Base-by-base conservation (phyloP, 345 rosid genomes). In the Angophora floribunda region DNA sequence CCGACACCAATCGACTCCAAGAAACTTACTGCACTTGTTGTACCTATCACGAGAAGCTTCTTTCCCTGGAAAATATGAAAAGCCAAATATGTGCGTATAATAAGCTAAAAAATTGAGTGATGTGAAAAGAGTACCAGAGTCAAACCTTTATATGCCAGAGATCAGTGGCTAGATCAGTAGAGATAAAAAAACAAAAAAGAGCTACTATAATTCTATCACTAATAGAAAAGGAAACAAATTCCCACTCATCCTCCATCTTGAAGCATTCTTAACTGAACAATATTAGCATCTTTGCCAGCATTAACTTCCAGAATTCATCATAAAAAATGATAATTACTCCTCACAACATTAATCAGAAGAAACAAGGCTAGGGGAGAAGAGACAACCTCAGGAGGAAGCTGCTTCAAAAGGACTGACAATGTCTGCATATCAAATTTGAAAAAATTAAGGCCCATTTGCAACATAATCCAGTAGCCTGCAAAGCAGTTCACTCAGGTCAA, bases 391-490 rank as follows among this genome's bases (percentile, higher is more conserved):
- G 97, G 98, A 86, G 97, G 99, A 90, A 93, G 95, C 78, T 98
- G 94, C 92, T 94, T 98, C 91, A 96, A 95, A 88, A 98, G 97
- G 88, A 95, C 96, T 95, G 94, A 86, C 90, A 95, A 57, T 52
- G 99, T 97, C 91, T 97, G 98, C 49, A 94, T 86, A 98, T 95
- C 85, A 95, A 87, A 92, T 96, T 96, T 80, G 98, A 98, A 89
- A 98, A 89, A 95, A 98, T 32, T 98, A 95, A 91, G 98, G 99
- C 5, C 99, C 99, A 57, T 96, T 96, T 53, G 99, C 92, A 61
- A 95, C 95, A 88, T 97, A 97, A 93, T 97, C 99, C 92, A 98
- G 89, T 88, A 97, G 89, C 92, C 99, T 97, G 94, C 92, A 92
- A 89, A 89, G 61, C 3, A 61, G 0, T 13, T 65, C 45, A 87